Evolutionary conservation across 768 basidiomycete species (phyloP).

Genomic region (Macrolepiota dolichaula): DNA sequence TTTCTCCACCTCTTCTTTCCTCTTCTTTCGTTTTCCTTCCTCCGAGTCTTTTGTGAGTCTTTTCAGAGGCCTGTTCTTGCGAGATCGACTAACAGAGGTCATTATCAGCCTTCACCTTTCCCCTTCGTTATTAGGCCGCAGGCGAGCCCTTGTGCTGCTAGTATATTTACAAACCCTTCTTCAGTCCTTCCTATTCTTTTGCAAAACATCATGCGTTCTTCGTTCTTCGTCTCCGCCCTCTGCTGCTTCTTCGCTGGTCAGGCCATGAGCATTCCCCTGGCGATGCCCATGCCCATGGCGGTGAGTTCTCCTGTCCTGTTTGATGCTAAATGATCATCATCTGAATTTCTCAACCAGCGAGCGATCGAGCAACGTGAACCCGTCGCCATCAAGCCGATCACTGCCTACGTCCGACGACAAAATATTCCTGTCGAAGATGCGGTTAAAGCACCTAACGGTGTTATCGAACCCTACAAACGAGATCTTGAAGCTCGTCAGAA

Average conservation of each 20-base stretch:
- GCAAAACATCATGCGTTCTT: conserved; percentile 41
- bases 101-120: conserved; percentile 13
- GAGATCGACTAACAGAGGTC: conserved; percentile 14
- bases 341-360: conserved; percentile 10
- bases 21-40: conserved; percentile 17
- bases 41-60: conserved; percentile 12
- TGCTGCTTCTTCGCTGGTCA: conserved; percentile 42
- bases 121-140: conserved; percentile 23
- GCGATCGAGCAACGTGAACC: conserved; percentile 16
- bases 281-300: conserved; percentile 38
- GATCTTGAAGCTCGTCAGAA: conserved; percentile 11
- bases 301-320: conserved; percentile 21
- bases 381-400: conserved; percentile 17
- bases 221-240: conserved; percentile 34
- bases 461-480: conserved; percentile 15
- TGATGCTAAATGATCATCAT: background rate
- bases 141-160: conserved; percentile 29
- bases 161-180: conserved; percentile 16
- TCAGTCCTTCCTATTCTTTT: conserved; percentile 8
- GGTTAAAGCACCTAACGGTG: conserved; percentile 17
- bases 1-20: conserved; percentile 3
- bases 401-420: conserved; percentile 14
- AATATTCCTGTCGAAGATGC: conserved; percentile 21
- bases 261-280: conserved; percentile 33
- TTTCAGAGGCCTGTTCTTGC: background rate